A percentile compares a stretch with the other conserved stretches of the same genome.
Evolutionary conservation across 768 basidiomycete species (phyloP).

Genomic region (Xerocomus spinulosus): DNA sequence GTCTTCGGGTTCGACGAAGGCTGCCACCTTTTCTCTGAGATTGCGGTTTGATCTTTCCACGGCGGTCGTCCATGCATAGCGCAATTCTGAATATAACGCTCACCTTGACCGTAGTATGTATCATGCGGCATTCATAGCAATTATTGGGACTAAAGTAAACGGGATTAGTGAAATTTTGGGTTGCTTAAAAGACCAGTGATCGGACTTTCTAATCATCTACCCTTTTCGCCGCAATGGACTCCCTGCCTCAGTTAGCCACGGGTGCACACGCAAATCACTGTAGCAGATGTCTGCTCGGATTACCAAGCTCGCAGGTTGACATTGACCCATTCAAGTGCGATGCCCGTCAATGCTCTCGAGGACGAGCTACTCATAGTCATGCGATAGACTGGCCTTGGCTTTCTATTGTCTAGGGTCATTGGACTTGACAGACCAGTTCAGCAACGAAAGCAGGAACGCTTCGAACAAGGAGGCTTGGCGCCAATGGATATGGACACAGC

Average conservation of each 20-base stretch:
- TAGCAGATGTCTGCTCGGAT: constrained; percentile 60
- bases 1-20: too few species aligned
- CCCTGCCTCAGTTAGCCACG: constrained; percentile 33
- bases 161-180: too few species aligned
- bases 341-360: constrained; percentile 12
- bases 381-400: constrained; percentile 66
- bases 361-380: constrained; percentile 11
- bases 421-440: constrained; percentile 61
- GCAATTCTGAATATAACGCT: too few species aligned
- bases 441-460: constrained; percentile 37
- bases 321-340: constrained; percentile 69
- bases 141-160: too few species aligned
- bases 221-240: constrained; percentile 9
- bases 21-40: too few species aligned
- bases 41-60: too few species aligned
- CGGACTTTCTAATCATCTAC: too few species aligned
- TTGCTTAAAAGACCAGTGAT: too few species aligned
- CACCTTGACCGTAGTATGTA: too few species aligned
- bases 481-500: constrained; percentile 89
- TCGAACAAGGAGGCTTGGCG: constrained; percentile 61
- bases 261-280: constrained; percentile 61
- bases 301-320: constrained; percentile 66
- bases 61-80: too few species aligned
- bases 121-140: too few species aligned
- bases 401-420: constrained; percentile 88